Conservation (phyloP, 257 asterid species). For the Plantago elongata region DNA sequence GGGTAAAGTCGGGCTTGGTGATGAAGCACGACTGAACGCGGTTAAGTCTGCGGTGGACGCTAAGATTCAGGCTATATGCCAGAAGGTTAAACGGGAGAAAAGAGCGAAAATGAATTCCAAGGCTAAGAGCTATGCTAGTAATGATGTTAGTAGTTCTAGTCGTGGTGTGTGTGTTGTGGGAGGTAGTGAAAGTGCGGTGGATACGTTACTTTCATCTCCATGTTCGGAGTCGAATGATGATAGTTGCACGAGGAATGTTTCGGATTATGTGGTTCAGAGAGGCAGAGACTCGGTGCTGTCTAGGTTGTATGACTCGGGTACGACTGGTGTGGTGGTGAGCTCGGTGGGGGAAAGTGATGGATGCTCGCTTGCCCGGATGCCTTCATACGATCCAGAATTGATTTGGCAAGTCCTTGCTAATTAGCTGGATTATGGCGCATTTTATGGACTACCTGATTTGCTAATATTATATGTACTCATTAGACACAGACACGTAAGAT, state of each 20-base stretch:
- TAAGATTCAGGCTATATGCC: constrained; percentile 60
- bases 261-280: constrained; percentile 7
- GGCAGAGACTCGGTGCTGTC: constrained; percentile 36
- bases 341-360: constrained; percentile 37
- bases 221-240: neutral
- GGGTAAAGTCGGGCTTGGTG: constrained; percentile 45
- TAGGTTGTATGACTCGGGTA: constrained; percentile 26
- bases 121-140: neutral
- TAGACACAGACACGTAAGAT: too few relatives aligned
- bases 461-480: too few relatives aligned
- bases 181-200: constrained; percentile 14
- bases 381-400: constrained; percentile 71
- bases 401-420: constrained; percentile 81
- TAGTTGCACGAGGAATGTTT: too few relatives aligned
- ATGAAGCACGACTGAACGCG: constrained; percentile 29
- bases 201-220: constrained; percentile 20
- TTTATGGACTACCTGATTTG: too few relatives aligned
- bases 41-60: constrained; percentile 61
- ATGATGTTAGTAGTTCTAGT: neutral
- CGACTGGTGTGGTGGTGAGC: constrained; percentile 18
- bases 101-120: constrained; percentile 28
- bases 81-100: constrained; percentile 56
- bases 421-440: constrained; percentile 9
- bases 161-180: neutral
- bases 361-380: constrained; percentile 57